Conservation (phyloP, 2,329 filamentous ascomycete species). For the Pseudogymnoascus sp. region DNA sequence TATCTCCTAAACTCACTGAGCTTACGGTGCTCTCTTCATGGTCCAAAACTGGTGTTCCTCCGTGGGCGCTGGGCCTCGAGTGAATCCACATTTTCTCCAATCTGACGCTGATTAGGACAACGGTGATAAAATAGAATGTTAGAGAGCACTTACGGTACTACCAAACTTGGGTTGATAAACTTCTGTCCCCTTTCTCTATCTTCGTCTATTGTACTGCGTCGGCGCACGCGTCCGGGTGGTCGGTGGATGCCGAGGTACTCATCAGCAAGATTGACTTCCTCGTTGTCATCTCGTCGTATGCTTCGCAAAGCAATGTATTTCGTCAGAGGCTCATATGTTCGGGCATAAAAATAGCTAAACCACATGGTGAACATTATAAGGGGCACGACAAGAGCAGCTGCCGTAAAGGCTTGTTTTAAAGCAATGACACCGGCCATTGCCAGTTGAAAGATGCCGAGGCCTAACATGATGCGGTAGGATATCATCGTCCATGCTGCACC, state of each 20-base stretch:
- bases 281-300: slow-evolving; percentile 57
- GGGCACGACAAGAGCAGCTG: slow-evolving; percentile 66
- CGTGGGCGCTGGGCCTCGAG: slow-evolving; percentile 1
- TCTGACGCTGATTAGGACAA: slow-evolving; percentile 31
- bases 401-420: slow-evolving; percentile 61
- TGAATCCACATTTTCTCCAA: slow-evolving; percentile 63
- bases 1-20: slow-evolving; percentile 41
- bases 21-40: slow-evolving; percentile 34
- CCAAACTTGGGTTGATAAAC: slow-evolving; percentile 71
- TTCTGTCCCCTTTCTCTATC: slow-evolving; percentile 58
- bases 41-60: background rate
- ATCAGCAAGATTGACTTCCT: slow-evolving; percentile 37
- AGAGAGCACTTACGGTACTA: slow-evolving; percentile 49
- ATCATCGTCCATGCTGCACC: slow-evolving; percentile 96
- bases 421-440: slow-evolving; percentile 85
- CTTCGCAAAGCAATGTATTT: slow-evolving; percentile 87
- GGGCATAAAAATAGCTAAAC: slow-evolving; percentile 77
- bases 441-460: slow-evolving; percentile 79
- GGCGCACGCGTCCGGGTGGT: slow-evolving; percentile 21
- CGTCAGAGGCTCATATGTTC: slow-evolving; percentile 79
- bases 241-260: slow-evolving; percentile 25
- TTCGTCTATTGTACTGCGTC: slow-evolving; percentile 60
- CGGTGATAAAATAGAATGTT: slow-evolving; percentile 10
- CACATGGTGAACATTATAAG: slow-evolving; percentile 74
- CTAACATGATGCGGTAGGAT: slow-evolving; percentile 81